Conservation (phyloP, 352 stramenopile species). For the Phytopythium helicoides region DNA sequence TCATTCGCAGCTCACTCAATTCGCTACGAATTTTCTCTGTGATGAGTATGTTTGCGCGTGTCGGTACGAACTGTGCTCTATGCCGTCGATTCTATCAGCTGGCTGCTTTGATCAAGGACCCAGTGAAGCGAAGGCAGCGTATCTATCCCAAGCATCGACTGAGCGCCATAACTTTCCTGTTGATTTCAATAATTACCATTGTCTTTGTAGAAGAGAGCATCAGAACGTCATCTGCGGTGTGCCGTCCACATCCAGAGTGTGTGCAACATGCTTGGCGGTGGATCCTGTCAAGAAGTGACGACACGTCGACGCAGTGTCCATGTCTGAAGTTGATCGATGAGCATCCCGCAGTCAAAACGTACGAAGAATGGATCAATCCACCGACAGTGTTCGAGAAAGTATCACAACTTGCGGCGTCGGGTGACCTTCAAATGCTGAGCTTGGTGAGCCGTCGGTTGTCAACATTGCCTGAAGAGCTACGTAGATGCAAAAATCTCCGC, state of each 20-base stretch:
- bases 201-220: constrained; percentile 13
- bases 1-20: too few relatives aligned
- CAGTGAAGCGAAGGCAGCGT: background rate
- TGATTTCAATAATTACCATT: constrained; percentile 4
- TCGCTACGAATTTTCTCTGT: constrained; percentile 26
- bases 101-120: constrained; percentile 8
- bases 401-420: constrained; percentile 11
- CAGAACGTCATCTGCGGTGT: constrained; percentile 5
- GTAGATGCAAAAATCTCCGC: constrained; percentile 16
- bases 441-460: constrained; percentile 25
- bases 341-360: constrained; percentile 9
- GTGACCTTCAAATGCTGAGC: constrained; percentile 20
- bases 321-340: constrained; percentile 32
- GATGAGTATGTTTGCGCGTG: constrained; percentile 19
- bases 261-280: constrained; percentile 19
- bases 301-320: constrained; percentile 26
- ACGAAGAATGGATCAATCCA: constrained; percentile 25
- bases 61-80: constrained; percentile 26
- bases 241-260: constrained; percentile 15
- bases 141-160: constrained; percentile 13
- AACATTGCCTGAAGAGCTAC: constrained; percentile 17
- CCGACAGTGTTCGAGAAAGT: constrained; percentile 20
- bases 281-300: constrained; percentile 2
- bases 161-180: constrained; percentile 8
- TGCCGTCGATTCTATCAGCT: constrained; percentile 15